Evolutionary conservation across 345 rosid genomes (phyloP), one percentile per base, ranked within the genome.

Genomic region (Syzygium jambos): DNA sequence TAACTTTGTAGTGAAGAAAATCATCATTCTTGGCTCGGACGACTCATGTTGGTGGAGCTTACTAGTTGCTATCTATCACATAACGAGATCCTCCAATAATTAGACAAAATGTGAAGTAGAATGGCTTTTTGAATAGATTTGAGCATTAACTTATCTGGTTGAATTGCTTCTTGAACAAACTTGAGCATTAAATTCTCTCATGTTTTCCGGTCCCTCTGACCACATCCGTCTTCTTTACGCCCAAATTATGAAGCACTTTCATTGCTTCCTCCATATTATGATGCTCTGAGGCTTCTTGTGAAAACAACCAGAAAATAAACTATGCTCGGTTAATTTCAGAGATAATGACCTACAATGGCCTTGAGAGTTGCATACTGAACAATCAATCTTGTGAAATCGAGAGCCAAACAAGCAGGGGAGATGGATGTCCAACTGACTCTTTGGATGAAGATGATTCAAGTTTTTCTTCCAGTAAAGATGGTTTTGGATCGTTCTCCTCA

Each of bases 391-490:
- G 92, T 85, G 99, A 96, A 63, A 93, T 89, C 78, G 99, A 96
- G 89, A 95, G 98, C 89, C 88, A 97, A 88, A 93, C 95, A 84
- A 96, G 98, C 92, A 90, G 94, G 90, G 99, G 95, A 83, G 98
- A 95, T 87, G 96, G 96, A 52, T 93, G 96, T 87, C 88, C 90
- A 13, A 94, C 95, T 9, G 98, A 98, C 86, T 98, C 98, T 23
- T 88, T 95, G 84, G 98, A 95, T 68, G 98, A 96, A 85, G 98
- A 94, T 89, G 94, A 91, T 52, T 94, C 98, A 29, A 96, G 96
- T 93, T 95, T 98, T 91, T 96, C 98, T 68, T 97, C 99, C n/a
- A 96, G 98, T 92, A 98, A 95, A 91, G 99, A 97, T 85, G 97
- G 90, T 85, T 95, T 87, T 55, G 96, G 99, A 80, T 98, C 99